Percentiles rank a stretch among this genome's conserved stretches.
Evolutionary conservation across 805 yeast species (phyloP).

Genomic region (Sugiyamaella qingdaonensis): DNA sequence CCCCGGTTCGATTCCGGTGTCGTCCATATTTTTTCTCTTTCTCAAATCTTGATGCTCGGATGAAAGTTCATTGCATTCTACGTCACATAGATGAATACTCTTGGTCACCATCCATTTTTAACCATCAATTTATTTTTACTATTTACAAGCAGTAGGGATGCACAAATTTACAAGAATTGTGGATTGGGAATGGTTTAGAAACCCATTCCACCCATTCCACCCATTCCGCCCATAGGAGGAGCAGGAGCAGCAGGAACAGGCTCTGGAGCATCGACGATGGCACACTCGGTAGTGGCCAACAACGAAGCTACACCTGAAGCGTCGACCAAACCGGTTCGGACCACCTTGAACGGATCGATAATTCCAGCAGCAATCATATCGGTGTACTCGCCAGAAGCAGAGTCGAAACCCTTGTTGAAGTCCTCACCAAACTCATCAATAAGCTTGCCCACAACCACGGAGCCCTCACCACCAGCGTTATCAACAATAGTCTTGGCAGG

Average conservation of each 20-base stretch:
- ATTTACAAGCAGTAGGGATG: slow-evolving; percentile 10
- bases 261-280: slow-evolving; percentile 89
- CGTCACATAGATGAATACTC: too few species aligned
- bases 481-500: slow-evolving; percentile 95
- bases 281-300: slow-evolving; percentile 97
- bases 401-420: slow-evolving; percentile 88
- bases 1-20: slow-evolving; percentile 38
- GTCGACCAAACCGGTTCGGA: slow-evolving; percentile 90
- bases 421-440: slow-evolving; percentile 52
- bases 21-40: slow-evolving; percentile 29
- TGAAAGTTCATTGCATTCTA: neutral
- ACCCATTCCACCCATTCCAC: slow-evolving; percentile 37
- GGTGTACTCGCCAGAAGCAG: slow-evolving; percentile 87
- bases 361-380: slow-evolving; percentile 97
- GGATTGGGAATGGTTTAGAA: slow-evolving; percentile 18
- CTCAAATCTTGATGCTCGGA: neutral
- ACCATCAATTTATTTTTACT: slow-evolving; percentile 1
- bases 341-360: slow-evolving; percentile 98
- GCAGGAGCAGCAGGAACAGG: slow-evolving; percentile 61
- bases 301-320: slow-evolving; percentile 97
- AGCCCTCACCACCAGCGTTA: slow-evolving; percentile 97
- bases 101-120: neutral
- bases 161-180: neutral
- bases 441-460: slow-evolving; percentile 92
- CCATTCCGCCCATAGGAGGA: slow-evolving; percentile 61